These are phyloP conservation scores for Roridomyces roridus DNA, from an alignment of 768 basidiomycete species.

Conservation along the genomic window DNA sequence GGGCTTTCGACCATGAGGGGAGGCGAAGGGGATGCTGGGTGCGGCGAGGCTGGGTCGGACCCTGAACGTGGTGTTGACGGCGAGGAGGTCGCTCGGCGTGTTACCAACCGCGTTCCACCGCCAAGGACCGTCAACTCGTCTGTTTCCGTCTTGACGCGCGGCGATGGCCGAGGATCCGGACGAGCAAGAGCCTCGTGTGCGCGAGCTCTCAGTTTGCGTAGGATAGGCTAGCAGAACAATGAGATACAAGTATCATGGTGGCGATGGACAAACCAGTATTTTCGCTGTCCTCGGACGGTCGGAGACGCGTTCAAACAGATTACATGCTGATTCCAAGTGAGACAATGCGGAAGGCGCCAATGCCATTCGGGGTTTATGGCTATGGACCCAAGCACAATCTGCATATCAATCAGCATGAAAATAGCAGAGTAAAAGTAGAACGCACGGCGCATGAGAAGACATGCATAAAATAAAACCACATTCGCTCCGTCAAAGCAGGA, in stretches of 20 bases:
- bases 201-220: conserved; percentile 60
- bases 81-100: conserved; percentile 52
- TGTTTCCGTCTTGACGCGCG: conserved; percentile 61
- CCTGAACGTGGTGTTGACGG: conserved; percentile 53
- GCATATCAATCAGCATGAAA: conserved; percentile 2
- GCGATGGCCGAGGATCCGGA: conserved; percentile 40
- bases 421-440: conserved; percentile 8
- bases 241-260: not conserved
- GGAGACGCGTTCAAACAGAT: conserved; percentile 61
- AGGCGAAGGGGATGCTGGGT: conserved; percentile 52
- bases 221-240: conserved; percentile 55
- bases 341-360: conserved; percentile 71
- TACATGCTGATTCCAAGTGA: conserved; percentile 67
- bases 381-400: conserved; percentile 77
- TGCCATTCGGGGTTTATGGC: conserved; percentile 69
- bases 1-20: conserved; percentile 22
- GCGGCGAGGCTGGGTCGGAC: conserved; percentile 49
- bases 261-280: conserved; percentile 57
- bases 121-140: conserved; percentile 68
- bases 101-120: conserved; percentile 67
- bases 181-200: conserved; percentile 50
- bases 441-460: conserved; percentile 75
- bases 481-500: conserved; percentile 67
- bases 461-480: conserved; percentile 78
- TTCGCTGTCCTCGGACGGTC: conserved; percentile 60